Percentiles rank a stretch among this genome's conserved stretches.
phyloP scores from a whole-genome alignment of 2,329 filamentous ascomycete genomes.

The Alternaria solani region DNA sequence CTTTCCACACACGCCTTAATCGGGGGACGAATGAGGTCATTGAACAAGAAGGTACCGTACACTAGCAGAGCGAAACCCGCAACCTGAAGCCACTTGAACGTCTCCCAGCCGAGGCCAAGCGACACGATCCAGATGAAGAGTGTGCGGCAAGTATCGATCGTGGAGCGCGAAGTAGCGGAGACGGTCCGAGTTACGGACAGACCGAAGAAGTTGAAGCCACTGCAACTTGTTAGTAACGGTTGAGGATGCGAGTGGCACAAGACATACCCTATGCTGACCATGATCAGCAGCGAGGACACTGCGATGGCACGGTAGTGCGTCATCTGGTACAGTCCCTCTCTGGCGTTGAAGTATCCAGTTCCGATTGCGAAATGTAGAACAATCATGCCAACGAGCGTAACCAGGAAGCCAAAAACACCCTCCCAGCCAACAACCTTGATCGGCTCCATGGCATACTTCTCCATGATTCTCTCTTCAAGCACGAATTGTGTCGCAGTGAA shows the following conservation, averaged over 20 bases:
- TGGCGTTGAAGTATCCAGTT: constrained; percentile 87
- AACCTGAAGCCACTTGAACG: constrained; percentile 97
- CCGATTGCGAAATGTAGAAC: constrained; percentile 81
- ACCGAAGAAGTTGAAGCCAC: constrained; percentile 98
- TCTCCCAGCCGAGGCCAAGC: constrained; percentile 92
- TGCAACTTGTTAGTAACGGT: constrained; percentile 49
- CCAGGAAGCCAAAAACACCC: constrained; percentile 84
- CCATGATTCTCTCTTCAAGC: constrained; percentile 90
- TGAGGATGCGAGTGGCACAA: constrained; percentile 6
- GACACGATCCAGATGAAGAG: constrained; percentile 98
- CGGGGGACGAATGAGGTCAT: constrained; percentile 88
- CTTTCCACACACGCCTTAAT: constrained; percentile 70
- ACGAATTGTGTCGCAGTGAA: constrained; percentile 98
- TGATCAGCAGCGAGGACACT: constrained; percentile 84
- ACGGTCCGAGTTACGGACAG: constrained; percentile 89
- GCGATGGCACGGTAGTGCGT: constrained; percentile 74
- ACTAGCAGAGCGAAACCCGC: constrained; percentile 87
- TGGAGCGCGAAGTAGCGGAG: constrained; percentile 90
- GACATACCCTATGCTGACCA: constrained; percentile 93
- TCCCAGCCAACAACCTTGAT: constrained; percentile 96
- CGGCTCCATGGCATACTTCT: constrained; percentile 80
- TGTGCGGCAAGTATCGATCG: constrained; percentile 96
- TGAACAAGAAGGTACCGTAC: constrained; percentile 96
- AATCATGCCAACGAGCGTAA: constrained; percentile 81
- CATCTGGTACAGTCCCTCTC: constrained; percentile 84